Evolutionary conservation across 495 filamentous ascomycete genomes (phyloP).

Genomic region (Xylaria cubensis): DNA sequence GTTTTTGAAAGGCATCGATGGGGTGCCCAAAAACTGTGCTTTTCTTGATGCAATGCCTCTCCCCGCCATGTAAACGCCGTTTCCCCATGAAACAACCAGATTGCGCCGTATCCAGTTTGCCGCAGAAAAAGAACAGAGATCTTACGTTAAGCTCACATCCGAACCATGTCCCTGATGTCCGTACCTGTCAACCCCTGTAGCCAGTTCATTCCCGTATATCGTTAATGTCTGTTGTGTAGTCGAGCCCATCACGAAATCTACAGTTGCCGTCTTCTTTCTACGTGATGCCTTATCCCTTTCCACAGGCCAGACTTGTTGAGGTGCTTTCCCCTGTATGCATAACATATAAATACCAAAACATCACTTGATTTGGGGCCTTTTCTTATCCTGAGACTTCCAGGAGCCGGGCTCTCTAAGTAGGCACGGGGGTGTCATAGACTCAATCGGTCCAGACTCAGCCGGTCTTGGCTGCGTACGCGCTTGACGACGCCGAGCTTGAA

Average conservation of each 20-base stretch:
- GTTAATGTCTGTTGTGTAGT: conserved; percentile 5
- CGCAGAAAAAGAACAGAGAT: background rate
- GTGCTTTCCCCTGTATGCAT: background rate
- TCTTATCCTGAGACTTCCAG: background rate
- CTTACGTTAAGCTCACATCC: background rate
- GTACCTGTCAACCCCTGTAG: conserved; percentile 7
- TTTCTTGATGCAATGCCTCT: conserved; percentile 22
- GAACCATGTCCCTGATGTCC: background rate
- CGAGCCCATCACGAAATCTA: background rate
- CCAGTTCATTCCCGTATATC: background rate
- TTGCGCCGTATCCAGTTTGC: conserved; percentile 21
- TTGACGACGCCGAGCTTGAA: conserved; percentile 71
- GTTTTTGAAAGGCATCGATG: conserved; percentile 8
- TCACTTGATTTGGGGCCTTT: background rate
- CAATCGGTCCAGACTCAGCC: conserved; percentile 62
- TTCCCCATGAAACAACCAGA: background rate
- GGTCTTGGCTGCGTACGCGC: conserved; percentile 60
- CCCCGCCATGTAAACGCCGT: conserved; percentile 14
- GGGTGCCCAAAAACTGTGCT: conserved; percentile 6
- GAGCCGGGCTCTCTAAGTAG: background rate
- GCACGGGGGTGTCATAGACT: conserved; percentile 53
- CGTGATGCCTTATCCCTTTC: background rate
- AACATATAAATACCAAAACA: background rate
- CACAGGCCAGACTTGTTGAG: background rate
- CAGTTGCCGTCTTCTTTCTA: background rate